Evolutionary conservation across 495 filamentous ascomycete genomes (phyloP).

Genomic region (Filosporella fistucella): DNA sequence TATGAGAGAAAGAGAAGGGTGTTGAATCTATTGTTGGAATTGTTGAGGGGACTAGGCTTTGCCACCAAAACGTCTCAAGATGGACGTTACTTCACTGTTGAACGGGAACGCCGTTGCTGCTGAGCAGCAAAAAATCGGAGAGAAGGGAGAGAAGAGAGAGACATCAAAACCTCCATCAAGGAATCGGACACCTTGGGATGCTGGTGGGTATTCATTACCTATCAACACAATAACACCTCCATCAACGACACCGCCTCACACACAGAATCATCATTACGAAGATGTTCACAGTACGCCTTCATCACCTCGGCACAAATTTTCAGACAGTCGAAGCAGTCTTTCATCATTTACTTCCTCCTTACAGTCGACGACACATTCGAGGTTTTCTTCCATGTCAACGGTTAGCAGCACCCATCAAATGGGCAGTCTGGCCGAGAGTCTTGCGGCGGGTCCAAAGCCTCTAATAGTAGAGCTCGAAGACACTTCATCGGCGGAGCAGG

Average conservation of each 20-base stretch:
- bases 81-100: slow-evolving; percentile 25
- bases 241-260: slow-evolving; percentile 3
- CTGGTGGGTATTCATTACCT: slow-evolving; percentile 26
- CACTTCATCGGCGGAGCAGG: too few species aligned
- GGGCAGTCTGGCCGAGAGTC: slow-evolving; percentile 3
- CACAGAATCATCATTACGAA: slow-evolving; percentile 6
- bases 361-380: slow-evolving; percentile 19
- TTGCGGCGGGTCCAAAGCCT: not conserved
- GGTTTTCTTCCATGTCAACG: slow-evolving; percentile 24
- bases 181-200: slow-evolving; percentile 43
- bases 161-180: slow-evolving; percentile 23
- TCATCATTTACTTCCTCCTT: slow-evolving; percentile 25
- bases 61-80: slow-evolving; percentile 7
- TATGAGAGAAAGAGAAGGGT: slow-evolving; percentile 6
- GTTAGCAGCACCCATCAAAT: slow-evolving; percentile 13
- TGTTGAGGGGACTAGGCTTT: too few species aligned
- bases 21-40: too few species aligned
- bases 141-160: slow-evolving; percentile 1
- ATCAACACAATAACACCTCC: slow-evolving; percentile 12
- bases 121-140: slow-evolving; percentile 17
- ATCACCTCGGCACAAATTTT: slow-evolving; percentile 18
- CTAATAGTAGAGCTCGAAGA: too few species aligned
- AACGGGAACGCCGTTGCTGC: slow-evolving; percentile 18
- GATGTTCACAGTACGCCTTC: slow-evolving; percentile 9
- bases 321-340: slow-evolving; percentile 22